These are phyloP conservation scores for Bipolaris oryzae DNA, from an alignment of 2,329 filamentous ascomycete genomes.

Conservation along the genomic window DNA sequence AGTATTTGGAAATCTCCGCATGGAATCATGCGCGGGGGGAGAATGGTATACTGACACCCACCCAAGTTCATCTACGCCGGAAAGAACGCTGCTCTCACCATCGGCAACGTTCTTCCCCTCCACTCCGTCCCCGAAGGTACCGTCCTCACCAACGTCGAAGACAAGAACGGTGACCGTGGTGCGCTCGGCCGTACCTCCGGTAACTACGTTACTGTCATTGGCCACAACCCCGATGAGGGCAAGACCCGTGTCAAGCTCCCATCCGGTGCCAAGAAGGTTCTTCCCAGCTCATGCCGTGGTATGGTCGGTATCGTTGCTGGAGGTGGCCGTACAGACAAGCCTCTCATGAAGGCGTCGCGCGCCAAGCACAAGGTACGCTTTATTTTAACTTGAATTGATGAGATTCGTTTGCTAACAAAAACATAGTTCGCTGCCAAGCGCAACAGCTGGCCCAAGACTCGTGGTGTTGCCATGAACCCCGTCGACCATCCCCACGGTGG, in stretches of 20 bases:
- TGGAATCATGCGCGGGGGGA: neutral
- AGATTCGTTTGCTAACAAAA: slow-evolving; percentile 8
- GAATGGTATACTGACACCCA: slow-evolving; percentile 26
- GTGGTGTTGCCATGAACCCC: slow-evolving; percentile 99
- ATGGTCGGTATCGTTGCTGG: slow-evolving; percentile 99
- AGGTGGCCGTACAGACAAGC: slow-evolving; percentile 99
- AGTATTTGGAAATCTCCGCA: slow-evolving; percentile 22
- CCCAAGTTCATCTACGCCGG: slow-evolving; percentile 92
- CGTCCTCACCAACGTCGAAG: slow-evolving; percentile 98
- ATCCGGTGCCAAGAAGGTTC: slow-evolving; percentile 98
- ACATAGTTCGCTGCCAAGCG: slow-evolving; percentile 93
- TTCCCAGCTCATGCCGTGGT: slow-evolving; percentile 88
- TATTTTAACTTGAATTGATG: neutral
- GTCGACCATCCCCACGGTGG: slow-evolving; percentile 83
- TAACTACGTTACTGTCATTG: slow-evolving; percentile 86
- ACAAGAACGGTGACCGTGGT: slow-evolving; percentile 97
- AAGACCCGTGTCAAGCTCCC: slow-evolving; percentile 99
- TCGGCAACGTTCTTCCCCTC: slow-evolving; percentile 97
- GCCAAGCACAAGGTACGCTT: slow-evolving; percentile 84
- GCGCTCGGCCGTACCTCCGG: slow-evolving; percentile 94
- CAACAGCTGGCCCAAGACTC: slow-evolving; percentile 99
- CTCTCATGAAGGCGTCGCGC: slow-evolving; percentile 97
- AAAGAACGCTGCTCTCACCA: slow-evolving; percentile 95
- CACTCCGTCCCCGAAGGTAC: slow-evolving; percentile 97
- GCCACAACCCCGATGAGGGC: slow-evolving; percentile 69